Conservation (phyloP, 1,284 basidiomycete species). For the Sanghuangporus sanghuang region DNA sequence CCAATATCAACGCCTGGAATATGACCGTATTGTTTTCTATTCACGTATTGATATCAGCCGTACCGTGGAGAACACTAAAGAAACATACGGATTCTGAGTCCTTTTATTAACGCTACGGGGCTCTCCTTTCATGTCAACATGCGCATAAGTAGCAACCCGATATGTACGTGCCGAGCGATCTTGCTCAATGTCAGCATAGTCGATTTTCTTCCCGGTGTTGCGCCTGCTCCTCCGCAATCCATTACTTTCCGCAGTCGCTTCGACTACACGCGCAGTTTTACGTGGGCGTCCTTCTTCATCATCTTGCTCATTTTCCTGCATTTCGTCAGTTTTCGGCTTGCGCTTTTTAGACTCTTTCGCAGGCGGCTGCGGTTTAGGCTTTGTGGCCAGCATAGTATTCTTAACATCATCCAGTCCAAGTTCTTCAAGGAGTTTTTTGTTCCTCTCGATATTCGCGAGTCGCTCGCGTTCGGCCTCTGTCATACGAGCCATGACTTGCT, state of each 20-base stretch:
- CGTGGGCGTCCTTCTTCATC: slow-evolving; percentile 1
- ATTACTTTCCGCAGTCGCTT: slow-evolving; percentile 24
- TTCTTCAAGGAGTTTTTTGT: slow-evolving; percentile 36
- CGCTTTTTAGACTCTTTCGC: slow-evolving; percentile 20
- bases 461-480: slow-evolving; percentile 47
- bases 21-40: slow-evolving; percentile 46
- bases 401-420: slow-evolving; percentile 35
- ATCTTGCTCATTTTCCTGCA: slow-evolving; percentile 4
- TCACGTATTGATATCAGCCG: not conserved
- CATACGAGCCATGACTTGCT: slow-evolving; percentile 25
- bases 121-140: slow-evolving; percentile 22
- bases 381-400: not conserved
- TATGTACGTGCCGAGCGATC: slow-evolving; percentile 20
- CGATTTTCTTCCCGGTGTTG: slow-evolving; percentile 50
- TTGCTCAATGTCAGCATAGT: slow-evolving; percentile 40
- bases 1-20: slow-evolving; percentile 75
- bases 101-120: slow-evolving; percentile 31
- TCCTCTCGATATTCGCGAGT: slow-evolving; percentile 44
- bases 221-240: slow-evolving; percentile 56
- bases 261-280: slow-evolving; percentile 17
- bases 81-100: slow-evolving; percentile 57
- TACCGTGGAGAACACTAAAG: not conserved
- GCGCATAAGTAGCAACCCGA: slow-evolving; percentile 4
- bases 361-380: slow-evolving; percentile 1
- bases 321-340: slow-evolving; percentile 6